Evolutionary conservation across 2,329 filamentous ascomycete species (phyloP).

Genomic region (Alternaria sp.): DNA sequence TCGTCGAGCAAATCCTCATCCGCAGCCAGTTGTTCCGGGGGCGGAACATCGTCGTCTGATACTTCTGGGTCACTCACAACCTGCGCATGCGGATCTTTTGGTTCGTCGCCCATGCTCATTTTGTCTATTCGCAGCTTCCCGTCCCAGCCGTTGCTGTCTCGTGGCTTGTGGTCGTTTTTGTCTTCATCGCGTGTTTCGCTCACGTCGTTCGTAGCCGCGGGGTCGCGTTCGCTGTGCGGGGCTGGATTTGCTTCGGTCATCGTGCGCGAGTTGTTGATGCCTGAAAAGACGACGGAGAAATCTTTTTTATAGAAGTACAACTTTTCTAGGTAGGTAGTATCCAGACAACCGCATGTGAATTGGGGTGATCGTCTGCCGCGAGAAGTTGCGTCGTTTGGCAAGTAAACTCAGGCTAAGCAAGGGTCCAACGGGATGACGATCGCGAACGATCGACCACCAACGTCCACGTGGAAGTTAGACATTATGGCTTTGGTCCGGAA

Average conservation of each 20-base stretch:
- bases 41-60: constrained; percentile 68
- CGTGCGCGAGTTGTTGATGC: neutral
- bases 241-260: constrained; percentile 41
- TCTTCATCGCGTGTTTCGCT: constrained; percentile 32
- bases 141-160: constrained; percentile 73
- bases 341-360: constrained; percentile 2
- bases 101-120: constrained; percentile 57
- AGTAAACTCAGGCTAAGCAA: constrained; percentile 27
- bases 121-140: constrained; percentile 80
- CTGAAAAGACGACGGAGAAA: neutral
- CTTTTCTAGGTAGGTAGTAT: neutral
- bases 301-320: neutral
- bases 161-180: constrained; percentile 41
- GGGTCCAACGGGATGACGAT: constrained; percentile 29
- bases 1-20: constrained; percentile 66
- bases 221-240: constrained; percentile 43
- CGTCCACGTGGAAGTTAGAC: neutral
- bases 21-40: constrained; percentile 47
- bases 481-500: neutral
- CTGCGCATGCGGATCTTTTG: constrained; percentile 66
- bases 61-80: constrained; percentile 81
- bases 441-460: neutral
- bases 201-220: constrained; percentile 31
- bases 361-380: constrained; percentile 21
- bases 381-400: constrained; percentile 25